Evolutionary conservation across 768 basidiomycete genomes (phyloP).

Genomic region (Boletus rubescentipes): DNA sequence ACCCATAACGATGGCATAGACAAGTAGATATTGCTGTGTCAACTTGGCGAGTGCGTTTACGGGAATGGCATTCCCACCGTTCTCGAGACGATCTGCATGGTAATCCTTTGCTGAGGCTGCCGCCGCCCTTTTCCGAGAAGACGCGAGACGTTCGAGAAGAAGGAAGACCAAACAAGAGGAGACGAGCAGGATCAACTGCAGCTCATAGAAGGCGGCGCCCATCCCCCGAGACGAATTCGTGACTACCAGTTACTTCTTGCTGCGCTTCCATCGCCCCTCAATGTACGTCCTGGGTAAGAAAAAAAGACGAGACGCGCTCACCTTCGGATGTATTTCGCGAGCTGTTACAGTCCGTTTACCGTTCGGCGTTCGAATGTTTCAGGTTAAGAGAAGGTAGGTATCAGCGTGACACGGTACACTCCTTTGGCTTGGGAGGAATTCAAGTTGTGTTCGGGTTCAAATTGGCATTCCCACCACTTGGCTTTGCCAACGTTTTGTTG

Average conservation of each 20-base stretch:
- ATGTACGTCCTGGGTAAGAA: too few species aligned
- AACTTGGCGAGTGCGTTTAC: conserved; percentile 31
- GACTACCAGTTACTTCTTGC: neutral
- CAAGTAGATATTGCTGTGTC: conserved; percentile 55
- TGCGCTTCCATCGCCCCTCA: neutral
- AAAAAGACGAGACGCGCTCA: neutral
- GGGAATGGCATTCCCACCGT: conserved; percentile 26
- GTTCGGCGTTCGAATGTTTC: neutral
- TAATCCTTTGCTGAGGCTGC: conserved; percentile 25
- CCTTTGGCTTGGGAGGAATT: neutral
- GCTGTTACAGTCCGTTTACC: neutral
- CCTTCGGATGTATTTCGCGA: conserved; percentile 6
- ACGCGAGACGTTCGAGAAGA: conserved; percentile 34
- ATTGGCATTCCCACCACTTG: conserved; percentile 10
- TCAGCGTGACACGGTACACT: neutral
- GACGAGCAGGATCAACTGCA: conserved; percentile 38
- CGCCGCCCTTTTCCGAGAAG: conserved; percentile 23
- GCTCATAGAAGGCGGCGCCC: conserved; percentile 41
- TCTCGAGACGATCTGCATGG: conserved; percentile 30
- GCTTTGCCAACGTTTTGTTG: neutral
- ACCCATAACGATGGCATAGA: conserved; percentile 78
- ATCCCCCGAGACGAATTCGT: conserved; percentile 11
- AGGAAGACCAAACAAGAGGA: conserved; percentile 36
- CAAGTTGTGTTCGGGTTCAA: conserved; percentile 1
- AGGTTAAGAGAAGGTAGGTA: neutral